Evolutionary conservation across 192 early-diverging fungal genomes (phyloP), one percentile per base, ranked within the genome.

Genomic region (Phlyctochytrium bullatum): DNA sequence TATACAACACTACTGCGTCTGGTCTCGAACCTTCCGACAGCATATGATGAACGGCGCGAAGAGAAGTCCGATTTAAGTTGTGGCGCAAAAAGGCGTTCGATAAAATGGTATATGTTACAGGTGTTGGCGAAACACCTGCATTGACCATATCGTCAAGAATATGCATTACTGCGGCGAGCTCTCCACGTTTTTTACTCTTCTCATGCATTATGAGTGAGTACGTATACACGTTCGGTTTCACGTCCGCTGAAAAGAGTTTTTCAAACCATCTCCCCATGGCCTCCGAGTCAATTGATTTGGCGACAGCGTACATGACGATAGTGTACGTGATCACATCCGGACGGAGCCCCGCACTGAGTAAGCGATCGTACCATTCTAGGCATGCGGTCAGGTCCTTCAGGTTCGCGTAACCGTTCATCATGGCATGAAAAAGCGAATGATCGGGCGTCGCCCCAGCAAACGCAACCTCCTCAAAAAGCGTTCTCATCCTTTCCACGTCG

Each of bases 261-360:
- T 72, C 70, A 64, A 56, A 72, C 70, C 70, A 72, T 29, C 64
- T 36, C n/a, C 70, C 35, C 28, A 64, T 60, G n/a, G 62, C 64
- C 54, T 72, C 70, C 2, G 70, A 52, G 34, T 72, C 62, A 2
- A 57, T 33, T 3, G 64, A 36, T 65, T 28, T n/a, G 17, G 17
- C 52, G n/a, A 72, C 65, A 4, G 64, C 70, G 33, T 25, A 66
- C 70, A 72, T 72, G 34, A 72, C 56, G 24, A 72, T 66, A 16
- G 70, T 72, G 56, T 72, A 72, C 0, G 70, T 72, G 12, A 60
- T 28, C 29, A 61, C 58, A 36, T 57, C 36, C 4, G 70, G 70
- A 2, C 31, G 14, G 12, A 72, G 50, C n/a, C 50, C 59, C 2
- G 63, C 35, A 59, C 64, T 66, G 6, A 72, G 56, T 3, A 72